Evolutionary conservation across 2,329 filamentous ascomycete genomes (phyloP).

Genomic region (Penicillium carneum): DNA sequence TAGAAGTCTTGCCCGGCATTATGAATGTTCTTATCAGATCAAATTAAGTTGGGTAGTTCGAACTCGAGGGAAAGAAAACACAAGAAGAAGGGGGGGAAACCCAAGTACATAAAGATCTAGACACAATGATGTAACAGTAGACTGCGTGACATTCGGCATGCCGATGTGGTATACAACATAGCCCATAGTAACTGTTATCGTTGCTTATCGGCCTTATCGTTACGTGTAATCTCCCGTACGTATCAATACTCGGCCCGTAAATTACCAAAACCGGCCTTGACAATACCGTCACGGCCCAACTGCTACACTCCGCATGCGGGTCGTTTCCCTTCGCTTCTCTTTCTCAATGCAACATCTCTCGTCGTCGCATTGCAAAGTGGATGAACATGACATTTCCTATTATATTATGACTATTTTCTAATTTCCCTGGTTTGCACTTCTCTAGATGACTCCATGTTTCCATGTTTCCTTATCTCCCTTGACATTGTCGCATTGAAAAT

Average conservation of each 20-base stretch:
- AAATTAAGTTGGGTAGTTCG: not conserved
- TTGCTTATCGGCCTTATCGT: no score
- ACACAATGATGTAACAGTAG: constrained; percentile 33
- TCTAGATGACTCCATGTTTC: not conserved
- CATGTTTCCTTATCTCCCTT: constrained; percentile 1
- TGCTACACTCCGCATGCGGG: constrained; percentile 31
- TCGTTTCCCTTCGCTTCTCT: not conserved
- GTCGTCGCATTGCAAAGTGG: constrained; percentile 14
- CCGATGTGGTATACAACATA: constrained; percentile 30
- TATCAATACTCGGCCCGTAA: not conserved
- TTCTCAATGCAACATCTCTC: constrained; percentile 14
- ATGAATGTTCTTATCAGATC: constrained; percentile 8
- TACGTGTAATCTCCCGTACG: not conserved
- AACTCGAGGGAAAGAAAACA: constrained; percentile 1
- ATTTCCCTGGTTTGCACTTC: not conserved
- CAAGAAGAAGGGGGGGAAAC: not conserved
- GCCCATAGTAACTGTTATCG: no score
- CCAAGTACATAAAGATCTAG: constrained; percentile 18
- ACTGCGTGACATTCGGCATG: constrained; percentile 34
- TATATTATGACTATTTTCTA: not conserved
- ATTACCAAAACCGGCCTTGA: not conserved
- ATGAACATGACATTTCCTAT: no score
- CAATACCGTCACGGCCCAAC: constrained; percentile 20
- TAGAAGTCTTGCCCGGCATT: constrained; percentile 49
- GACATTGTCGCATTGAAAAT: constrained; percentile 13